These are phyloP conservation scores for Monilinia fructicola DNA, from an alignment of 2,329 filamentous ascomycete species.

Conservation along the genomic window DNA sequence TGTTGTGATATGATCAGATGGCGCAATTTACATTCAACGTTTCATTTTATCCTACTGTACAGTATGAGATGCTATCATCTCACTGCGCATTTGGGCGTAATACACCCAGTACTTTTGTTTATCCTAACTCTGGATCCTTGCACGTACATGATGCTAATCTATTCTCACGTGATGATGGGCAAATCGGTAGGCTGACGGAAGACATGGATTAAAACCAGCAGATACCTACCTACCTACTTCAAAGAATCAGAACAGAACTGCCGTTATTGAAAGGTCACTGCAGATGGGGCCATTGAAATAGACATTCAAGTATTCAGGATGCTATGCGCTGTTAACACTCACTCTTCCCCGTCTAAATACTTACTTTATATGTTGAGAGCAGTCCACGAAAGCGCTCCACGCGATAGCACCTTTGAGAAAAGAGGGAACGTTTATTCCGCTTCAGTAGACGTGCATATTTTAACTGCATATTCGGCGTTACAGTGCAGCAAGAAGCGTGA, in stretches of 20 bases:
- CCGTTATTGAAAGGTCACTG: background rate
- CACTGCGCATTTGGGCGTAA: slow-evolving; percentile 2
- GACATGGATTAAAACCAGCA: background rate
- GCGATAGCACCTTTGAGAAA: background rate
- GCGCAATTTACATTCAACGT: background rate
- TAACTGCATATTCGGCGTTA: slow-evolving; percentile 15
- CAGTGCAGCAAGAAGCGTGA: slow-evolving; percentile 23
- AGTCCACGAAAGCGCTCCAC: slow-evolving; percentile 18
- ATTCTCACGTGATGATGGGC: slow-evolving; percentile 1
- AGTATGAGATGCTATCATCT: slow-evolving; percentile 2
- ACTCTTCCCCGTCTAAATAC: background rate
- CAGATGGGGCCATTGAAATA: background rate
- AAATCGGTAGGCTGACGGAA: background rate
- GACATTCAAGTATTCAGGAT: no score
- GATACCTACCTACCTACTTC: no score
- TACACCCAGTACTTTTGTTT: background rate
- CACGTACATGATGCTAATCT: background rate
- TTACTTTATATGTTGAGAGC: slow-evolving; percentile 13
- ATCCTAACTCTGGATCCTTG: background rate
- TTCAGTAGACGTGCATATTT: slow-evolving; percentile 20
- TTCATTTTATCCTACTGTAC: slow-evolving; percentile 9
- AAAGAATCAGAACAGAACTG: no score
- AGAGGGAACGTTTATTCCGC: background rate
- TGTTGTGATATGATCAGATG: slow-evolving; percentile 16
- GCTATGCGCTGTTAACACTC: background rate